Evolutionary conservation across 2,329 filamentous ascomycete genomes (phyloP), one percentile per base, ranked within the genome.

Genomic region (Cytospora piceicola): DNA sequence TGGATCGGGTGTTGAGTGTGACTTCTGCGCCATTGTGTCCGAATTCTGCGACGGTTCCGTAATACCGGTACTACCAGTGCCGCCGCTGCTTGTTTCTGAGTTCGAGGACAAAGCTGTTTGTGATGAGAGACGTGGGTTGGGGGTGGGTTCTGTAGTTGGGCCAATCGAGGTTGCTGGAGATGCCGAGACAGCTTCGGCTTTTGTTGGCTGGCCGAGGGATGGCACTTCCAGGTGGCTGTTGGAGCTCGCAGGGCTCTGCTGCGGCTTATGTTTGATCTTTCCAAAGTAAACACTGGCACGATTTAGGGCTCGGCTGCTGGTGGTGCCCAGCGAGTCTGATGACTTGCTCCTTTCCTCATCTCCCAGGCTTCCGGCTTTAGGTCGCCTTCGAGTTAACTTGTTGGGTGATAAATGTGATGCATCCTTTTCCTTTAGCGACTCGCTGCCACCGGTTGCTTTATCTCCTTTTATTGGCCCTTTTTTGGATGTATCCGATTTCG

Each of bases 281-380:
- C 78, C 81, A 60, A 87, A 75, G 71, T 84, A 86, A 51, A 75
- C 75, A 67, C 77, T 80, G 58, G 83, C 79, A 58, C 81, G 79
- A 59, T 76, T 78, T 58, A 82, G 73, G 2, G 78, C 74, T 51
- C 77, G 78, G 32, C 78, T 75, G 27, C 78, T 75, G 27, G 73
- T 72, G 67, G 76, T 69, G 65, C 76, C 78, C 42, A 75, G 69
- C 15, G 78, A 75, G 36, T 82, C 79, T 42, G 71, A 70, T 20
- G 74, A 73, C 64, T 72, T 74, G 53, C 68, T 72, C n/a, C 72
- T 71, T 27, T 75, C 72, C 58, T 75, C 73, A 39, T 71, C 71
- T 4, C 69, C 72, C 14, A 74, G 71, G 32, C 72, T 71, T 42
- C 55, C 58, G 6, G 75, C 75, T 7, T 66, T 70, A 42, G 74